These are phyloP conservation scores for Collybiopsis luxurians DNA, from an alignment of 768 basidiomycete species.

Conservation along the genomic window DNA sequence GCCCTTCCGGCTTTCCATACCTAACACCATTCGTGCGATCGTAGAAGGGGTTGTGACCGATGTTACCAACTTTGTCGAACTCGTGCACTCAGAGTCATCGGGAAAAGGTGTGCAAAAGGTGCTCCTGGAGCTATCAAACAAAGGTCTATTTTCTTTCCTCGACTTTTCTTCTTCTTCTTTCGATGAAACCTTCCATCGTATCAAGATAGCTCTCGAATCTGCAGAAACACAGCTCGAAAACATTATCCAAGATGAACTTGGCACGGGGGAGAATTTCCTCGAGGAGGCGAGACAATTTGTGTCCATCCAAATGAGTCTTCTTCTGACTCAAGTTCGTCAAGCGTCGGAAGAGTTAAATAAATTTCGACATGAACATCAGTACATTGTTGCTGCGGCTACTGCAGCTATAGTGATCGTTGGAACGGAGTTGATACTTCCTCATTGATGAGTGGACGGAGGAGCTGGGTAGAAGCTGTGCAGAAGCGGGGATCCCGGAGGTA, in stretches of 20 bases:
- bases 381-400: background rate
- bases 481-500: background rate
- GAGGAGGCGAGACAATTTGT: background rate
- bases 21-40: too few species aligned
- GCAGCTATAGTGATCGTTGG: background rate
- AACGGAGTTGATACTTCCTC: background rate
- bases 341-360: background rate
- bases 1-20: too few species aligned
- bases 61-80: too few species aligned
- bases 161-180: too few species aligned
- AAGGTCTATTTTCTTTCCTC: too few species aligned
- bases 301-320: background rate
- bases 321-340: background rate
- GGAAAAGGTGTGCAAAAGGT: too few species aligned
- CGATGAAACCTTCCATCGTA: background rate
- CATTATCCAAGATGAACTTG: background rate
- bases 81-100: too few species aligned
- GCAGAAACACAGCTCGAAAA: background rate
- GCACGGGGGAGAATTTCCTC: background rate
- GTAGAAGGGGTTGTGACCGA: too few species aligned
- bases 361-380: background rate
- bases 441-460: background rate
- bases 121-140: too few species aligned
- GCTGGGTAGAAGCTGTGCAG: background rate
- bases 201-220: background rate